Evolutionary conservation across 768 basidiomycete species (phyloP), one percentile per base, ranked within the genome.

Genomic region (Chalciporus pseudorubinellus): DNA sequence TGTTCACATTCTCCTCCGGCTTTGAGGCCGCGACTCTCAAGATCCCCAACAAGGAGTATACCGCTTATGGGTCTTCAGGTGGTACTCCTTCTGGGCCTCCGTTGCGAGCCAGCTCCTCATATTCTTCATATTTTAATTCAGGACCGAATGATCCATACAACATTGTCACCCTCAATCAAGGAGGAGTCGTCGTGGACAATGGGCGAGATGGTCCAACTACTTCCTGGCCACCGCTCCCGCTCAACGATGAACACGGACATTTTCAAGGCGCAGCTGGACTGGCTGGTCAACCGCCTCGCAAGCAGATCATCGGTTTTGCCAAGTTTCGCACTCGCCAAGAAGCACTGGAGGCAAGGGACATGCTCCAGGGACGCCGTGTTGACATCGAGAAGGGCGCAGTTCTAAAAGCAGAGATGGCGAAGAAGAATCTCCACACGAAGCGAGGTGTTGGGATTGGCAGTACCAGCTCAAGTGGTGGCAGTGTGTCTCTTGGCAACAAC

Each of bases 351-450:
- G 97, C 97, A 9, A 77, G 90, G 34, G 95, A 98, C 62, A 77
- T 83, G 6, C 74, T 99, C 6, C 93, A 95, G 66, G 94, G 95
- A 6, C 78, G 87, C 47, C 80, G 92, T 50, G 90, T 98, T 31
- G 97, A 98, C 62, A 83, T 89, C 28, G 90, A 98, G 70, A 93
- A 92, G 62, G 93, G 93, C 13, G 85, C 91, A 1, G 87, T 94
- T 3, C 70, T 99, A 34, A 98, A 98, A 70, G 97, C 95, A 19
- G 97, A 98, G 72, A 98, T 99, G 95, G 97, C 97, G 18, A 98
- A 98, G 83, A 99, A 99, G 81, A 98, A 99, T 64, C 71, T 99
- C 34, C 95, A 99, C 64, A 95, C 94, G 18, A 97, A 95, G 74
- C 77, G 92, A 34, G 89, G 89, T 3, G 85, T 92, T 20, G 90